These are phyloP conservation scores for Heritiera littoralis DNA, from an alignment of 345 rosid genomes.

Conservation along the genomic window DNA sequence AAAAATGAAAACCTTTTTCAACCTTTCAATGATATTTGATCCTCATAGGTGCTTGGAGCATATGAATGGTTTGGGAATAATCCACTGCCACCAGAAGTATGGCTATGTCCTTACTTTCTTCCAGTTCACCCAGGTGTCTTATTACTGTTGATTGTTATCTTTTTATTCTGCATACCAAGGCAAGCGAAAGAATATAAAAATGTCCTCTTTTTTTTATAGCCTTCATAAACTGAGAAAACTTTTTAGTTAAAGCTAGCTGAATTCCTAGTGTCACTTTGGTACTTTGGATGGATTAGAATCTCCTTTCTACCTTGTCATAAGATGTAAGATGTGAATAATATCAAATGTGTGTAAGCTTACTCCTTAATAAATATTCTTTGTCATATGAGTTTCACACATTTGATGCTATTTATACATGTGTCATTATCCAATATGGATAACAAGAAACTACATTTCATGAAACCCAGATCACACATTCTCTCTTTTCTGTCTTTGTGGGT, in stretches of 20 bases:
- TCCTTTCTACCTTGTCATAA: neutral
- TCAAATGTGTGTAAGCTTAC: neutral
- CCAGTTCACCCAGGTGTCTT: slow-evolving; percentile 85
- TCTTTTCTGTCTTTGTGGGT: neutral
- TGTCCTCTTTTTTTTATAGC: neutral
- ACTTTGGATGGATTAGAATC: neutral
- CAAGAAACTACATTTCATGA: neutral
- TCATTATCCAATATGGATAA: neutral
- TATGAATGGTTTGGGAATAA: slow-evolving; percentile 97
- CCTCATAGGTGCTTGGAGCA: slow-evolving; percentile 75
- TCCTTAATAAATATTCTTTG: no score
- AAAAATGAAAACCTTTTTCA: neutral
- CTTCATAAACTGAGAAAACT: neutral
- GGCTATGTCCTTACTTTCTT: slow-evolving; percentile 87
- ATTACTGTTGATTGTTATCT: neutral
- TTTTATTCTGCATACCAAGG: neutral
- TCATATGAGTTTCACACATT: neutral
- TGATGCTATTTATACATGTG: neutral
- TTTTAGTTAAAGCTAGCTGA: neutral
- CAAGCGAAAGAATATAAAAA: neutral
- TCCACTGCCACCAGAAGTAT: slow-evolving; percentile 94
- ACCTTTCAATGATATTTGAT: slow-evolving; percentile 23
- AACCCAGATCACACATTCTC: no score
- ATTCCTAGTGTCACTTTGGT: neutral
- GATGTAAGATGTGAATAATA: neutral